These are phyloP conservation scores for Botrytis galanthina DNA, from an alignment of 2,329 filamentous ascomycete genomes.

Conservation along the genomic window DNA sequence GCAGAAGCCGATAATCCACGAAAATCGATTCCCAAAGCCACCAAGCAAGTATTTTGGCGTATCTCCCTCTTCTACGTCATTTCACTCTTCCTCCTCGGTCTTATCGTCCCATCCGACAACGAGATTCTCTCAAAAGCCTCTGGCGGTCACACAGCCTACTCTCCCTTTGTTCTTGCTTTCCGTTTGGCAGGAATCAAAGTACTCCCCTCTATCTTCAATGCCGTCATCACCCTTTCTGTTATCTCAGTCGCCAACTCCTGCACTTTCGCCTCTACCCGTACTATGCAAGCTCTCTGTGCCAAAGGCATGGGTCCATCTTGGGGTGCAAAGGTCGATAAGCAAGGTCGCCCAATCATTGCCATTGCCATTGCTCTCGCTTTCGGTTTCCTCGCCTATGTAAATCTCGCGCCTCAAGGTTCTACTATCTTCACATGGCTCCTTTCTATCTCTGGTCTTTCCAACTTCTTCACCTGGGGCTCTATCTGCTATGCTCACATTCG, in stretches of 20 bases:
- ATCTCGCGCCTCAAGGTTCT: slow-evolving; percentile 55
- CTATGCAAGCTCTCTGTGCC: slow-evolving; percentile 84
- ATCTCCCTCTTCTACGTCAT: slow-evolving; percentile 85
- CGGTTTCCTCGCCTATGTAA: slow-evolving; percentile 59
- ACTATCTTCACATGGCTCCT: slow-evolving; percentile 71
- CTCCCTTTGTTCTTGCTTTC: slow-evolving; percentile 92
- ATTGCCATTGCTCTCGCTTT: slow-evolving; percentile 51
- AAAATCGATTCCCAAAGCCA: slow-evolving; percentile 78
- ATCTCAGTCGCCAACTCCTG: slow-evolving; percentile 89
- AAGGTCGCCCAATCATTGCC: slow-evolving; percentile 67
- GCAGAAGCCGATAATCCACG: slow-evolving; percentile 75
- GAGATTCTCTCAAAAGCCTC: slow-evolving; percentile 56
- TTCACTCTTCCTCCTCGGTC: slow-evolving; percentile 75
- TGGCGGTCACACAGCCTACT: slow-evolving; percentile 66
- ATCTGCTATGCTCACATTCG: slow-evolving; percentile 65
- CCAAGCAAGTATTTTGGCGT: slow-evolving; percentile 95
- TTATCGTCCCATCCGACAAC: slow-evolving; percentile 75
- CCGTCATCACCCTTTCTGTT: slow-evolving; percentile 85
- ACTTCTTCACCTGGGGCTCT: slow-evolving; percentile 73
- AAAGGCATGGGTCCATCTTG: slow-evolving; percentile 77
- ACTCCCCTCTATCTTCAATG: slow-evolving; percentile 87
- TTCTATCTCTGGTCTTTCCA: slow-evolving; percentile 68
- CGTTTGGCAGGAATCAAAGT: slow-evolving; percentile 76
- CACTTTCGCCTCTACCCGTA: slow-evolving; percentile 88
- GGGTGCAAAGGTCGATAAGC: slow-evolving; percentile 76